These are phyloP conservation scores for Syncephalastrum contaminatum DNA, from an alignment of 371 early-diverging fungal genomes.

Conservation along the genomic window DNA sequence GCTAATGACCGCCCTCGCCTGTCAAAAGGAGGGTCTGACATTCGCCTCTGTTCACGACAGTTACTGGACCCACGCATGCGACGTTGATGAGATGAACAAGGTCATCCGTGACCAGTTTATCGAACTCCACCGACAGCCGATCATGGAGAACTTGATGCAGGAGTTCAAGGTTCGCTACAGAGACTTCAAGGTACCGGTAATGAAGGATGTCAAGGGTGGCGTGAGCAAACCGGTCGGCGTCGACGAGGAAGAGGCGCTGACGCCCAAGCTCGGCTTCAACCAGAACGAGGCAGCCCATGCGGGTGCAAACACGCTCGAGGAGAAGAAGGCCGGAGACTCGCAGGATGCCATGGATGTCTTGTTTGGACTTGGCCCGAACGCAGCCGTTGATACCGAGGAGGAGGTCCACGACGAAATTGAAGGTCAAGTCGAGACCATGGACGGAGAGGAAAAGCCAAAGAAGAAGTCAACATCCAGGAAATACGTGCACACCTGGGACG, in stretches of 20 bases:
- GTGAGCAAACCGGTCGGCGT: constrained; percentile 11
- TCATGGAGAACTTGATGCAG: constrained; percentile 79
- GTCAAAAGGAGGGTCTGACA: constrained; percentile 72
- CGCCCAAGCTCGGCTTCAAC: background rate
- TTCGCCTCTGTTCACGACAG: constrained; percentile 98
- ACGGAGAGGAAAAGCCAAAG: constrained; percentile 15
- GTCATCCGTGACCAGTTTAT: constrained; percentile 92
- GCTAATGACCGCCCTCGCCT: constrained; percentile 92
- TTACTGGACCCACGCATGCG: constrained; percentile 97
- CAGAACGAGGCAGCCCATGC: background rate
- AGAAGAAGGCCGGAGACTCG: constrained; percentile 27
- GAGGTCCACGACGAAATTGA: constrained; percentile 12
- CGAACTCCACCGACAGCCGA: constrained; percentile 76
- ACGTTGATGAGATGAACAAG: constrained; percentile 84
- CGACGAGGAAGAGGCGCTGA: constrained; percentile 8
- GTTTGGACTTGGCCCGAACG: constrained; percentile 24
- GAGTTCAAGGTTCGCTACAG: constrained; percentile 88
- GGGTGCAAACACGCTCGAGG: constrained; percentile 19
- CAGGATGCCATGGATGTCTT: constrained; percentile 29
- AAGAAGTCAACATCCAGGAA: constrained; percentile 18
- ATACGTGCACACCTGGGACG: constrained; percentile 62
- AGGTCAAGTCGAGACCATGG: constrained; percentile 16
- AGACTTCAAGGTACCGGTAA: constrained; percentile 67
- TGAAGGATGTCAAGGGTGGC: constrained; percentile 28
- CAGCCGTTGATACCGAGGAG: constrained; percentile 10